A percentile compares a stretch with the other conserved stretches of the same genome.
Evolutionary conservation across 306 rosid species (phyloP).

Genomic region (Pueraria montana): DNA sequence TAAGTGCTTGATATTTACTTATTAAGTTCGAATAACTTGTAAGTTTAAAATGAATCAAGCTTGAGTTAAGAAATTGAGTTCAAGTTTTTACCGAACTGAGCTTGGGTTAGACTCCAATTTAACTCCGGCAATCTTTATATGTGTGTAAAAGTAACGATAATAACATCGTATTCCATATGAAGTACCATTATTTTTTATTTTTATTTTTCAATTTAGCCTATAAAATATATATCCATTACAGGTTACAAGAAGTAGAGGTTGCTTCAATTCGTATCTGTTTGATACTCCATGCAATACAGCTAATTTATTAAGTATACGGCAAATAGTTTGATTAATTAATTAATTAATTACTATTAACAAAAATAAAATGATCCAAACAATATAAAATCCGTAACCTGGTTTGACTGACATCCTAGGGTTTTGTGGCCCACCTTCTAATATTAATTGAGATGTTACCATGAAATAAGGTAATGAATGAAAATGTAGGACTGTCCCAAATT

Average conservation of each 20-base stretch:
- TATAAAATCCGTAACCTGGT: background rate
- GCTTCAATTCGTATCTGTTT: background rate
- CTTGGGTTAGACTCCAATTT: background rate
- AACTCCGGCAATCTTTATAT: background rate
- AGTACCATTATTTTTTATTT: background rate
- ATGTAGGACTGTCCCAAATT: background rate
- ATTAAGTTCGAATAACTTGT: background rate
- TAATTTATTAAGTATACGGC: background rate
- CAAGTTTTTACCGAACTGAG: background rate
- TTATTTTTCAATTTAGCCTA: background rate
- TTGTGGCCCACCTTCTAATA: slow-evolving; percentile 38
- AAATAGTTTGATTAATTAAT: slow-evolving; percentile 15
- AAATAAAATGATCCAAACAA: background rate
- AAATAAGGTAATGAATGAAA: background rate
- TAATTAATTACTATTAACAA: background rate
- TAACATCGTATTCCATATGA: background rate
- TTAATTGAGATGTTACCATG: slow-evolving; percentile 25
- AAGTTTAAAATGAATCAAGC: background rate
- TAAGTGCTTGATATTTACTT: background rate
- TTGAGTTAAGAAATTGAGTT: background rate
- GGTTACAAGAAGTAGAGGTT: background rate
- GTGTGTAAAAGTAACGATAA: background rate
- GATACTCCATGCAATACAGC: background rate
- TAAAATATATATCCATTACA: background rate
- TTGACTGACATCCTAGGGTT: slow-evolving; percentile 31